Conservation (phyloP, 768 basidiomycete species). For the Pleurotus tuoliensis region DNA sequence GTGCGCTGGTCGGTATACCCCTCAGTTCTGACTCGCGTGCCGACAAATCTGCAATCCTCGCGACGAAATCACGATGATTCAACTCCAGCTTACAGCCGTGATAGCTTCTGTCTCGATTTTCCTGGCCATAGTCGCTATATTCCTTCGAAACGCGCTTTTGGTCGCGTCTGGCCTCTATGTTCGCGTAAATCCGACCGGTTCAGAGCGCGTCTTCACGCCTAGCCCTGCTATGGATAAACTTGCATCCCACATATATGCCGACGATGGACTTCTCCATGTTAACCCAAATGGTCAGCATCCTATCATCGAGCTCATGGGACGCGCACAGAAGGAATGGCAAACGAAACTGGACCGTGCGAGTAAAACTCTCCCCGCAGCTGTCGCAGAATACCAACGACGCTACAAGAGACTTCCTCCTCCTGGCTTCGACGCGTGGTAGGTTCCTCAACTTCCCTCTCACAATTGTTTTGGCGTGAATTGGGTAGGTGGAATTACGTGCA, state of each 20-base stretch:
- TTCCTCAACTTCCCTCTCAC: conserved; percentile 20
- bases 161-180: not conserved
- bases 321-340: conserved; percentile 59
- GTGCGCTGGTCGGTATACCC: too few species aligned
- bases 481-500: conserved; percentile 43
- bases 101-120: not conserved
- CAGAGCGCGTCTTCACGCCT: not conserved
- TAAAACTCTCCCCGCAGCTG: conserved; percentile 61
- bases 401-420: conserved; percentile 65
- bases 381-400: conserved; percentile 60
- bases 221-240: conserved; percentile 24
- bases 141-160: conserved; percentile 1
- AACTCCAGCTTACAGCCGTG: not conserved
- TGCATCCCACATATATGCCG: conserved; percentile 16
- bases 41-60: too few species aligned
- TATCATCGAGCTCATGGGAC: conserved; percentile 61
- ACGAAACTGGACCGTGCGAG: conserved; percentile 57
- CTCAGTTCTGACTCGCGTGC: too few species aligned
- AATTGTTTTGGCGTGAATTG: not conserved
- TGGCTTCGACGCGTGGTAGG: conserved; percentile 78
- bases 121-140: not conserved
- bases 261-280: conserved; percentile 22
- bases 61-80: too few species aligned
- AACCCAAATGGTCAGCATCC: conserved; percentile 45
- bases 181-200: not conserved